phyloP scores from a whole-genome alignment of 2,329 filamentous ascomycete genomes.

The Taxawa tesnikishii region DNA sequence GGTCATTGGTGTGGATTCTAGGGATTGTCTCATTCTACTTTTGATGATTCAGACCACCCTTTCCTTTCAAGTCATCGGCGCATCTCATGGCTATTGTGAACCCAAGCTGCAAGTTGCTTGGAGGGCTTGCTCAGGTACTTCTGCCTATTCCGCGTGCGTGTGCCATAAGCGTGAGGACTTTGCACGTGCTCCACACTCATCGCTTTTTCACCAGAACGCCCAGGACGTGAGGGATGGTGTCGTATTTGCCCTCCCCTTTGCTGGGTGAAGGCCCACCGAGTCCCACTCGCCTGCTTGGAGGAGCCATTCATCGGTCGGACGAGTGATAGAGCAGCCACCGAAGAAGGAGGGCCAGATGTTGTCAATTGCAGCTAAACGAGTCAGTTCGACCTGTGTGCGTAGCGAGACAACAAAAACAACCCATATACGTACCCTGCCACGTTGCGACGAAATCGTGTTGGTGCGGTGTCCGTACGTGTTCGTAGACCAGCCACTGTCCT shows the following conservation, averaged over 20 bases:
- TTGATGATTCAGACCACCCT: too few relatives aligned
- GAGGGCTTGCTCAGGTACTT: too few relatives aligned
- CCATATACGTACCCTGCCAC: slow-evolving; percentile 21
- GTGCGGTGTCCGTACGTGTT: slow-evolving; percentile 40
- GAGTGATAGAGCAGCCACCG: slow-evolving; percentile 20
- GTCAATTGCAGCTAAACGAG: slow-evolving; percentile 16
- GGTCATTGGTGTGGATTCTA: too few relatives aligned
- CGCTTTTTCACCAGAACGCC: slow-evolving; percentile 19
- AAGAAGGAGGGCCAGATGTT: slow-evolving; percentile 22
- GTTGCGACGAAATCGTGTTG: slow-evolving; percentile 17
- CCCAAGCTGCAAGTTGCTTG: too few relatives aligned
- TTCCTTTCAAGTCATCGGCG: too few relatives aligned
- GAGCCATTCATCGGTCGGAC: slow-evolving; percentile 24
- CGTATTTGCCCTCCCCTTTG: slow-evolving; percentile 20
- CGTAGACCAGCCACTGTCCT: slow-evolving; percentile 50
- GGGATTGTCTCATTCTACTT: too few relatives aligned
- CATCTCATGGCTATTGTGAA: too few relatives aligned
- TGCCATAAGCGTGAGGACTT: too few relatives aligned
- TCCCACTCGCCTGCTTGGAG: slow-evolving; percentile 21
- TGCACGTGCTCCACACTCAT: too few relatives aligned
- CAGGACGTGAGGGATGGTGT: slow-evolving; percentile 21
- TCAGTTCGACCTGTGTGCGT: too few relatives aligned
- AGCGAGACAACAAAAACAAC: not conserved
- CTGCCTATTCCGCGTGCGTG: too few relatives aligned
- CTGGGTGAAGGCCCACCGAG: slow-evolving; percentile 17